Evolutionary conservation across 495 filamentous ascomycete genomes (phyloP), one percentile per base, ranked within the genome.

Genomic region (Lophiotrema nucula): DNA sequence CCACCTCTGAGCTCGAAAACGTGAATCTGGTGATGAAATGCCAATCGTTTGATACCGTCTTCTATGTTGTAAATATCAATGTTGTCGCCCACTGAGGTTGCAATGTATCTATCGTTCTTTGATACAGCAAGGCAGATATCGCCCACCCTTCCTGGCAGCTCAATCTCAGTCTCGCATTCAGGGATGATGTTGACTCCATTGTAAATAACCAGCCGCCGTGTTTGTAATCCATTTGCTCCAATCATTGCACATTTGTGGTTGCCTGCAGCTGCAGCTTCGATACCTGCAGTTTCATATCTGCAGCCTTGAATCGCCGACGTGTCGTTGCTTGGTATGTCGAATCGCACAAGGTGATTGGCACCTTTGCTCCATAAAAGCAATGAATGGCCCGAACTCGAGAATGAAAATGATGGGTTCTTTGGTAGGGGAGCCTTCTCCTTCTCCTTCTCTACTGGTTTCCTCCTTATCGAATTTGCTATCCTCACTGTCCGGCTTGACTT

Each of bases 321-420:
- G 21, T 65, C 62, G 21, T 65, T 65, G 47, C 62, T 65, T 13
- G 62, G 62, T 1, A 65, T 60, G 33, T 65, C 62, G 33, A 65
- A 60, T 10, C 62, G 47, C 13, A 65, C 35, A 26, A 65, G 51
- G 28, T 53, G 24, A 23, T 60, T 31, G 12, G 38, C 41, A 4
- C 51, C 39, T 18, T 65, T 65, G 0, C 51, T 56, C 62, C 62
- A 65, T 22, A 65, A 22, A 25, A 65, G 18, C 28, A 65, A 42
- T 1, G 56, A 56, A 35, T 65, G 50, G 3, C 62, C 62, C 4
- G 62, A 54, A 21, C 56, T 27, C 15, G 62, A 65, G 47, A 65
- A 65, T 11, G 48, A 39, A 31, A 60, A 65, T 21, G 24, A 47
- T 13, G 62, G 62, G 13, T 55, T 51, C 22, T 56, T 55, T 19